These are phyloP conservation scores for Yamadazyma atlantica DNA, from an alignment of 1,139 yeast species.

Conservation along the genomic window DNA sequence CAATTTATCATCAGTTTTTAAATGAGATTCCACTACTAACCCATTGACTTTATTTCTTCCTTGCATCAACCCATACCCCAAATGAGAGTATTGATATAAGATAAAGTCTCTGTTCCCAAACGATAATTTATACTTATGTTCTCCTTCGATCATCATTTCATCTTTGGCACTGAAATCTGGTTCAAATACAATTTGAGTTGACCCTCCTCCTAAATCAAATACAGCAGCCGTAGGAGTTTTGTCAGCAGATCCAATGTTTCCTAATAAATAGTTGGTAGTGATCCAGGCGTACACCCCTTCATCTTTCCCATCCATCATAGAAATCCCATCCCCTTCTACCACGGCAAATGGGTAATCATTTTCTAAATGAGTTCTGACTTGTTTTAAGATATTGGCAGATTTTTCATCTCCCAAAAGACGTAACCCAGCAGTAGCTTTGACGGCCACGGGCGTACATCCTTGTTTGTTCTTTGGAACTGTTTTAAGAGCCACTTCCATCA, in stretches of 20 bases:
- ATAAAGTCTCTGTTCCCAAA: slow-evolving; percentile 81
- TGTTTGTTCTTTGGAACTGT: slow-evolving; percentile 73
- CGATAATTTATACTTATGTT: slow-evolving; percentile 75
- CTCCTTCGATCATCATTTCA: slow-evolving; percentile 70
- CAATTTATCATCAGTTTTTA: slow-evolving; percentile 32
- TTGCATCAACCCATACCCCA: slow-evolving; percentile 94
- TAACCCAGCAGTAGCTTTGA: slow-evolving; percentile 97
- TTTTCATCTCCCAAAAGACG: slow-evolving; percentile 80
- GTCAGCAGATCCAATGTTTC: slow-evolving; percentile 79
- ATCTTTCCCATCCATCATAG: slow-evolving; percentile 93
- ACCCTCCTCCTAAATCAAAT: slow-evolving; percentile 97
- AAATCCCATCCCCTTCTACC: slow-evolving; percentile 78
- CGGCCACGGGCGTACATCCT: slow-evolving; percentile 87
- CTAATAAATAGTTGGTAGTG: slow-evolving; percentile 87
- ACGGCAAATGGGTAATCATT: slow-evolving; percentile 87
- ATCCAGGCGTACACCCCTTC: slow-evolving; percentile 99
- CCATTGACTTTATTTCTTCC: slow-evolving; percentile 83
- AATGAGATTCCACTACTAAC: slow-evolving; percentile 50
- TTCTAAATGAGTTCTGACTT: slow-evolving; percentile 75
- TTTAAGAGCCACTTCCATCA: slow-evolving; percentile 70
- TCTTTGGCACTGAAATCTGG: slow-evolving; percentile 60
- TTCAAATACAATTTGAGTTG: slow-evolving; percentile 97
- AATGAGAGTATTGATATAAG: slow-evolving; percentile 92
- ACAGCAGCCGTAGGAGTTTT: slow-evolving; percentile 89
- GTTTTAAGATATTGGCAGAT: slow-evolving; percentile 64